Evolutionary conservation across 768 basidiomycete species (phyloP), one percentile per base, ranked within the genome.

Genomic region (Boletellus ananas): DNA sequence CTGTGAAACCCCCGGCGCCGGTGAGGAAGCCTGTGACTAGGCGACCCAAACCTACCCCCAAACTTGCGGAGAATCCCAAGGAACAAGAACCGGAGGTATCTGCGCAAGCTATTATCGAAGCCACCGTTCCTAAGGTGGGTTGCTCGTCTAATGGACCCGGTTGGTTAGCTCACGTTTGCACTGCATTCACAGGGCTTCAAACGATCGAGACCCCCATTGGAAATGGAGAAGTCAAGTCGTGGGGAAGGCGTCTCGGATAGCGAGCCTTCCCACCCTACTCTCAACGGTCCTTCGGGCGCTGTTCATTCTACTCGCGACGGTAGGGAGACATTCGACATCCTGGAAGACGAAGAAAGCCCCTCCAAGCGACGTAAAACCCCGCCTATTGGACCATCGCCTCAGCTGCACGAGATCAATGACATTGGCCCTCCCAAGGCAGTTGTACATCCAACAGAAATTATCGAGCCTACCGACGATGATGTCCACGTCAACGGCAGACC

Each of bases 41-140:
- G 60, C 74, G 79, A 45, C 56, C 72, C 25, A 64, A 52, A 47
- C 41, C 55, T 14, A 20, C 45, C 21, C 61, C 71, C 11, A 77
- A 74, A 54, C 68, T 75, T 6, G 47, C 51, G 29, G 64, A 63
- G 53, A 67, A 66, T 34, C 59, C 64, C 33, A 59, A 54, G 46
- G 67, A 61, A 52, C 66, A 53, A 51, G 66, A 62, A 23, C 54
- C 56, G 2, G 64, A 64, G 47, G 21, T 72, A 43, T 79, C 82
- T 33, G 78, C 83, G 2, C 85, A 85, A 54, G 80, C 79, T 34
- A 84, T 87, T 43, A 85, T 90, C 39, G 85, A 88, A 67, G 85
- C 87, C 3, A 89, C 87, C 2, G 60, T 90, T 12, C 88, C 88
- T 13, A 87, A 82, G 75, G 83, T 81, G 51, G 50, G 77, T 66